These are phyloP conservation scores for Phytopythium sindhum DNA, from an alignment of 352 stramenopile species.

Conservation along the genomic window DNA sequence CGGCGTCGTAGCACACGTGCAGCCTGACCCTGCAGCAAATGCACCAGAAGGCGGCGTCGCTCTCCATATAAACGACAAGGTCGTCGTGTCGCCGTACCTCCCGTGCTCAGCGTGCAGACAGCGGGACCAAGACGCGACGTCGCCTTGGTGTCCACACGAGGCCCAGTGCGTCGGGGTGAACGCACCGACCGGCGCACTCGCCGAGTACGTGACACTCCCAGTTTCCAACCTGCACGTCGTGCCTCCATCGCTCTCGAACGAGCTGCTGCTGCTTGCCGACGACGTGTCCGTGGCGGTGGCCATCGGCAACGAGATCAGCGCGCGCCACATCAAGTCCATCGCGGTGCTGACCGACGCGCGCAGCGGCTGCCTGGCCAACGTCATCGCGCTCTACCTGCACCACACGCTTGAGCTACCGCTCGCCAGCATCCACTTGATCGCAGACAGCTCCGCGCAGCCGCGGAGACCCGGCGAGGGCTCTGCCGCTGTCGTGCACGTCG, in stretches of 20 bases:
- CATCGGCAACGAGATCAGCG: conserved; percentile 25
- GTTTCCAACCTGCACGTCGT: conserved; percentile 27
- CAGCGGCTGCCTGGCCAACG: conserved; percentile 14
- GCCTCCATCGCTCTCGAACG: conserved; percentile 27
- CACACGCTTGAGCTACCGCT: conserved; percentile 17
- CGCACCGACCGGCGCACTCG: conserved; percentile 25
- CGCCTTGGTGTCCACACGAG: conserved; percentile 4
- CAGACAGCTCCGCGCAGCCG: conserved; percentile 7
- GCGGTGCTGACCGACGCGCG: conserved; percentile 20
- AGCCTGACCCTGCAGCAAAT: background rate
- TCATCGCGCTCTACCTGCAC: conserved; percentile 29
- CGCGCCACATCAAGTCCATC: conserved; percentile 18
- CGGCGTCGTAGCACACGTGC: conserved; percentile 26
- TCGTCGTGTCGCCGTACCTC: conserved; percentile 31
- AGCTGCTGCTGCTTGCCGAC: conserved; percentile 36
- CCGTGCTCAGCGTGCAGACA: background rate
- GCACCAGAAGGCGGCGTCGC: background rate
- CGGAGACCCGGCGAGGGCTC: background rate
- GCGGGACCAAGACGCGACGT: conserved; percentile 4
- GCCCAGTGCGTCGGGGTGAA: conserved; percentile 26
- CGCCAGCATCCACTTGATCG: conserved; percentile 28
- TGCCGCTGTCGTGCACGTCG: background rate
- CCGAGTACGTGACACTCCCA: conserved; percentile 42
- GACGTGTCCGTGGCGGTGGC: conserved; percentile 37
- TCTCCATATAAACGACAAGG: conserved; percentile 26